These are phyloP conservation scores for Wickerhamiella vanderwaltii DNA, from an alignment of 805 yeast species.

Conservation along the genomic window DNA sequence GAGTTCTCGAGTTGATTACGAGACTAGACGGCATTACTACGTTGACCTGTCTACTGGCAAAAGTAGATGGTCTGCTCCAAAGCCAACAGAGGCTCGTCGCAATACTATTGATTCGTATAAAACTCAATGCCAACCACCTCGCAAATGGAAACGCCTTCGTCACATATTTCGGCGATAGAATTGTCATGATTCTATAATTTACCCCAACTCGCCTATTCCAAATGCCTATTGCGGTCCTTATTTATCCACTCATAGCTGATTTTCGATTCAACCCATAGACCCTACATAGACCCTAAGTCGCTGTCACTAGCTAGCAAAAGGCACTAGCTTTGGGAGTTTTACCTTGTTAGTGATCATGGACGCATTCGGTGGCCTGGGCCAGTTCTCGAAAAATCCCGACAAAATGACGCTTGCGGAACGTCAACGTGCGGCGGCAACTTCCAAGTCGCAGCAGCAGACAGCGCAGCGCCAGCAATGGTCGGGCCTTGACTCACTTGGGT, in stretches of 20 bases:
- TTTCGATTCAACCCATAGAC: no score
- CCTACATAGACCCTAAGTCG: no score
- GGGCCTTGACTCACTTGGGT: constrained; percentile 24
- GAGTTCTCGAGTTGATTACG: constrained; percentile 2
- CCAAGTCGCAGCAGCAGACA: constrained; percentile 11
- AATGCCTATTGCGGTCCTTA: no score
- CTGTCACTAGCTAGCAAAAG: no score
- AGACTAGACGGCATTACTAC: constrained; percentile 1
- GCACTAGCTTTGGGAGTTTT: no score
- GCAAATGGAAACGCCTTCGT: not conserved
- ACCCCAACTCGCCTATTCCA: no score
- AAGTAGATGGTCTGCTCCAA: constrained; percentile 3
- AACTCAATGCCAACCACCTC: not conserved
- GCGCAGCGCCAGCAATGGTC: constrained; percentile 18
- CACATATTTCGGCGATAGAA: not conserved
- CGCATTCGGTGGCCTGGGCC: constrained; percentile 25
- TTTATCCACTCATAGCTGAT: no score
- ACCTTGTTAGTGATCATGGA: constrained; percentile 20
- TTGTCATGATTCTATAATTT: no score
- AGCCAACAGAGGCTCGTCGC: not conserved
- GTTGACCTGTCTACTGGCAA: constrained; percentile 3
- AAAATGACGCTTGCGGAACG: constrained; percentile 26
- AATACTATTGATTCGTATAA: not conserved
- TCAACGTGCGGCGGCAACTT: constrained; percentile 12
- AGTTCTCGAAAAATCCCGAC: constrained; percentile 21